Evolutionary conservation across 495 filamentous ascomycete genomes (phyloP).

Genomic region (Hypoxylon subgilvum): DNA sequence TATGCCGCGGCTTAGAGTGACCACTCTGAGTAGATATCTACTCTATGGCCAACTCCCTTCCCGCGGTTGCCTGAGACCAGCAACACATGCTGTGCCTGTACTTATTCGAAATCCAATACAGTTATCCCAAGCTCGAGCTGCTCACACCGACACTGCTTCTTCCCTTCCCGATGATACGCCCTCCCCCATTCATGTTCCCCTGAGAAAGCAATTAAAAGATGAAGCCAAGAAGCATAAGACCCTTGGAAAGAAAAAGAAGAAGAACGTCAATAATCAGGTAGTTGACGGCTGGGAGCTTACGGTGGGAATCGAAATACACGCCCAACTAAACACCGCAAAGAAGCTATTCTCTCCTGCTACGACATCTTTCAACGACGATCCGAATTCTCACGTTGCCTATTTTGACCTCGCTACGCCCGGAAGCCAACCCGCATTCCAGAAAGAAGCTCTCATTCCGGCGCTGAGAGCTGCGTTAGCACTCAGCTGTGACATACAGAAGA

Average conservation of each 20-base stretch:
- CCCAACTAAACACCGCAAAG: conserved; percentile 82
- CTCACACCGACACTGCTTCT: conserved; percentile 27
- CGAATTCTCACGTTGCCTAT: conserved; percentile 84
- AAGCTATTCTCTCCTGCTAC: conserved; percentile 85
- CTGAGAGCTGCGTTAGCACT: conserved; percentile 86
- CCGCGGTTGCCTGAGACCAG: conserved; percentile 48
- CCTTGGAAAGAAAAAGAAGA: conserved; percentile 44
- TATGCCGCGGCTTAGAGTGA: conserved; percentile 46
- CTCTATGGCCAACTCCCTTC: conserved; percentile 51
- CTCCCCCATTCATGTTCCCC: conserved; percentile 50
- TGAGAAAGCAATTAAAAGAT: conserved; percentile 78
- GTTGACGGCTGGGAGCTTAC: conserved; percentile 83
- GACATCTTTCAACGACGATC: conserved; percentile 69
- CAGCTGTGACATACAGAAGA: conserved; percentile 73
- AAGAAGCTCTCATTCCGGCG: conserved; percentile 82
- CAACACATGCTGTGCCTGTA: neutral
- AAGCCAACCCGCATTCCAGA: conserved; percentile 84
- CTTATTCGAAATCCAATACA: neutral
- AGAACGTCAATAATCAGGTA: conserved; percentile 57
- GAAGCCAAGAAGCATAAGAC: conserved; percentile 63
- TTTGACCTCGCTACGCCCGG: conserved; percentile 93
- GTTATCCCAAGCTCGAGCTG: conserved; percentile 14
- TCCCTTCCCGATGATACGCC: conserved; percentile 7
- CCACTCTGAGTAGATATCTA: conserved; percentile 54
- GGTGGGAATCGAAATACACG: conserved; percentile 96